These are phyloP conservation scores for Aspergillus terreus DNA, from an alignment of 2,329 filamentous ascomycete species.

Conservation along the genomic window DNA sequence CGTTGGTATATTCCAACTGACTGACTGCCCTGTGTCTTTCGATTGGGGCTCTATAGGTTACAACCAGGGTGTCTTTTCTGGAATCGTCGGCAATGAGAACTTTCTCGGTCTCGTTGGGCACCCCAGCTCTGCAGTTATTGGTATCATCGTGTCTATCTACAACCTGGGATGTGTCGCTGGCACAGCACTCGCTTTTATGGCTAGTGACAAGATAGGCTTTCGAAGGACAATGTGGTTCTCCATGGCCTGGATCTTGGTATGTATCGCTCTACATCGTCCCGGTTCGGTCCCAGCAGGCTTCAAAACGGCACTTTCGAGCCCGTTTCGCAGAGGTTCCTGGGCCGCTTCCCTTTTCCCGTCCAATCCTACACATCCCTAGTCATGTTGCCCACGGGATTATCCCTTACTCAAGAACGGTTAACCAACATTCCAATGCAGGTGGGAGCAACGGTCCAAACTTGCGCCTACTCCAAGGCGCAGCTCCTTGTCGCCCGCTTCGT, in stretches of 20 bases:
- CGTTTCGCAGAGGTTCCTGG: background rate
- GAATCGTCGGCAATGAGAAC: constrained; percentile 45
- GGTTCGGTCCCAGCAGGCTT: background rate
- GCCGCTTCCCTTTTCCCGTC: background rate
- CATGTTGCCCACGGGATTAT: background rate
- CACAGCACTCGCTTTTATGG: constrained; percentile 30
- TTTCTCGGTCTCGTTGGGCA: constrained; percentile 40
- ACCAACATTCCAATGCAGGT: constrained; percentile 17
- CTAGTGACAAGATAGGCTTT: constrained; percentile 29
- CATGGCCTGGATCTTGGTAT: constrained; percentile 30
- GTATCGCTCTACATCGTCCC: constrained; percentile 1
- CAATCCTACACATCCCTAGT: background rate
- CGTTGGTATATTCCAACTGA: background rate
- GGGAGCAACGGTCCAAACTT: constrained; percentile 36
- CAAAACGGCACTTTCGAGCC: too few species aligned
- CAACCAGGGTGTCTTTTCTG: constrained; percentile 49
- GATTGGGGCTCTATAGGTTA: constrained; percentile 33
- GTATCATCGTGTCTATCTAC: constrained; percentile 44
- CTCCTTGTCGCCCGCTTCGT: constrained; percentile 46
- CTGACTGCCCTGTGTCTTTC: background rate
- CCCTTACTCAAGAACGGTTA: background rate
- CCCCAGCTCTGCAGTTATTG: constrained; percentile 35
- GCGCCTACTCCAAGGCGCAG: constrained; percentile 27
- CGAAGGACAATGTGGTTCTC: constrained; percentile 32
- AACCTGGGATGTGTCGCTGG: constrained; percentile 42